These are phyloP conservation scores for Coniella vitis DNA, from an alignment of 2,329 filamentous ascomycete species.

Conservation along the genomic window DNA sequence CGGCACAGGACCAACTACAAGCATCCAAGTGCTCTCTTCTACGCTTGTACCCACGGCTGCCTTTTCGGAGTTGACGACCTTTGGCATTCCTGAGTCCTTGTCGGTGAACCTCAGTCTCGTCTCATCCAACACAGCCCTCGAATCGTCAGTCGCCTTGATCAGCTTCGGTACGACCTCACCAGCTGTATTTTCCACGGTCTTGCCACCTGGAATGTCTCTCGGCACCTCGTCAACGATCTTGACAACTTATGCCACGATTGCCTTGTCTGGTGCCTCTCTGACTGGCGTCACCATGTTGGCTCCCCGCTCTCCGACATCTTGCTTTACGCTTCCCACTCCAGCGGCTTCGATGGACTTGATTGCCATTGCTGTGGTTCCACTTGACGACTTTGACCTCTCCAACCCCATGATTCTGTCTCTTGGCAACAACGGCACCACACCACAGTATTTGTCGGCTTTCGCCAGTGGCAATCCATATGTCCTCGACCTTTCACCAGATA, in stretches of 20 bases:
- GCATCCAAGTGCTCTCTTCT: constrained; percentile 11
- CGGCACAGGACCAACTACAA: neutral
- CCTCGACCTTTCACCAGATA: constrained; percentile 18
- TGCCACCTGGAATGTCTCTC: constrained; percentile 6
- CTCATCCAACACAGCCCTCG: constrained; percentile 3
- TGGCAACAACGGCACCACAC: constrained; percentile 19
- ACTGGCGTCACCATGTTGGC: constrained; percentile 19
- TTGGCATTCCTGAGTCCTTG: constrained; percentile 9
- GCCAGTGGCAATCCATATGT: constrained; percentile 17
- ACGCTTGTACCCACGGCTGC: constrained; percentile 12
- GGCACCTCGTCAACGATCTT: constrained; percentile 8
- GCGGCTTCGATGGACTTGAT: constrained; percentile 17
- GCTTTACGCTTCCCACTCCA: constrained; percentile 19
- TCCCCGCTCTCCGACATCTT: constrained; percentile 20
- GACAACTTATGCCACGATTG: constrained; percentile 9
- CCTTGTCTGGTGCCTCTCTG: constrained; percentile 13
- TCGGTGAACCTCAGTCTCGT: constrained; percentile 7
- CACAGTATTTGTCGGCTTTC: constrained; percentile 19
- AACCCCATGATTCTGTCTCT: constrained; percentile 19
- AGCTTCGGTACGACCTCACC: constrained; percentile 15
- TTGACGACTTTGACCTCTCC: constrained; percentile 10
- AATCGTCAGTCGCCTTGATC: constrained; percentile 9
- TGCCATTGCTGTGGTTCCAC: constrained; percentile 15
- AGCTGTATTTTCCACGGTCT: constrained; percentile 8
- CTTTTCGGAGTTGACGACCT: constrained; percentile 12